Base-by-base conservation (phyloP, 164 flowering plant genomes). In the Hamamelis virginiana region DNA sequence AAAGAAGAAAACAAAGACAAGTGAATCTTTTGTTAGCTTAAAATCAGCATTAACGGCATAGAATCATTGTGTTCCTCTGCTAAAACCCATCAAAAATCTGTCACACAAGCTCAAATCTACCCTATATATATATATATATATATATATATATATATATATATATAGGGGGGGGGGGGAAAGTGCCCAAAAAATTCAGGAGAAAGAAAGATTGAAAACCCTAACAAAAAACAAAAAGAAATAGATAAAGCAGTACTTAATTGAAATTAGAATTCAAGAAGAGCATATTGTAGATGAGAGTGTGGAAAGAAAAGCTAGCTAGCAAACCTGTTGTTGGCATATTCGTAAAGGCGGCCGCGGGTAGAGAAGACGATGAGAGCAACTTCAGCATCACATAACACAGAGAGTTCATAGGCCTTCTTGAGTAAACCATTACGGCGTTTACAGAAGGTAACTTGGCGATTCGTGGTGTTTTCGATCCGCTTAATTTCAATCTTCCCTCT, bases 401-500 rank as follows among this genome's bases (percentile, higher is more conserved):
- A 85, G 8, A 85, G 23, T 46, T 85, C 89, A 72, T 85, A 85
- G 45, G 89, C 89, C 62, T 85, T 85, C 65, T 86, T 86, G 19
- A 86, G 83, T 75, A 86, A 66, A 0, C 90, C 90, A 44, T 84
- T 86, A 28, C 90, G 80, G 23, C 90, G 75, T 64, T 86, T 86
- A 47, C 90, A 86, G 77, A 86, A 86, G 47, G 90, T 86, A 18
- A 86, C 87, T 52, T 86, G 89, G 4, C 87, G 81, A 55, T 86
- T 86, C 0, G 87, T 86, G 0, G 89, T 84, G 86, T 84, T 86
- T 55, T 86, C 89, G 73, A 86, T 86, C 75, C 87, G 73, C 77
- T 86, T 86, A 55, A 86, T 86, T 71, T 82, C 86, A 4, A 86
- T 86, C 72, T 84, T 86, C 33, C 89, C 89, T 70, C 89, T 82